phyloP scores from a whole-genome alignment of 768 basidiomycete genomes.

The Obba rivulosa region DNA sequence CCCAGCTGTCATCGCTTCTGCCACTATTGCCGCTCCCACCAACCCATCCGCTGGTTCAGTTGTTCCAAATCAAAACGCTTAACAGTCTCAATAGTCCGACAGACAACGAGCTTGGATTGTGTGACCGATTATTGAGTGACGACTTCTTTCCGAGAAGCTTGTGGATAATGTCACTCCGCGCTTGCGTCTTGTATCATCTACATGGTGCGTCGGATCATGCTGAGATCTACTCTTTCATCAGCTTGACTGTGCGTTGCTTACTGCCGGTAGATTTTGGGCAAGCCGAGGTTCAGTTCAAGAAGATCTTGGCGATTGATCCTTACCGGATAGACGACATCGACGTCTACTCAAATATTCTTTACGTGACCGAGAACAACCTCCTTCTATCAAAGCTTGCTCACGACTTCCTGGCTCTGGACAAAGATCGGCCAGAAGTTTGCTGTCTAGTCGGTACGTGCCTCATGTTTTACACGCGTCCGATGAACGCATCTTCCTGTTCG shows the following conservation, averaged over 20 bases:
- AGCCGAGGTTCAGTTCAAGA: constrained; percentile 82
- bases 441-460: constrained; percentile 78
- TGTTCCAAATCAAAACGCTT: constrained; percentile 86
- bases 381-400: constrained; percentile 91
- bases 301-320: constrained; percentile 75
- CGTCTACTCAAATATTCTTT: constrained; percentile 93
- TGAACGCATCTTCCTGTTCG: too few species aligned
- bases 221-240: neutral
- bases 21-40: constrained; percentile 43
- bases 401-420: constrained; percentile 83
- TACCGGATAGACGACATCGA: constrained; percentile 93
- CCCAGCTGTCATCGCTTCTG: constrained; percentile 39
- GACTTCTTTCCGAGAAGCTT: constrained; percentile 78
- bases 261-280: constrained; percentile 69
- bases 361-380: constrained; percentile 84
- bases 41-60: constrained; percentile 48
- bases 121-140: constrained; percentile 67
- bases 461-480: neutral
- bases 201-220: constrained; percentile 58
- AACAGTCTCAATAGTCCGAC: constrained; percentile 88
- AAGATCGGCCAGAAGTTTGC: constrained; percentile 94
- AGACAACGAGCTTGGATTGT: constrained; percentile 76
- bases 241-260: constrained; percentile 1
- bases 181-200: constrained; percentile 83
- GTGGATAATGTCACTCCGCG: constrained; percentile 83